Evolutionary conservation across 495 filamentous ascomycete genomes (phyloP).

Genomic region (Neurospora hispaniola): DNA sequence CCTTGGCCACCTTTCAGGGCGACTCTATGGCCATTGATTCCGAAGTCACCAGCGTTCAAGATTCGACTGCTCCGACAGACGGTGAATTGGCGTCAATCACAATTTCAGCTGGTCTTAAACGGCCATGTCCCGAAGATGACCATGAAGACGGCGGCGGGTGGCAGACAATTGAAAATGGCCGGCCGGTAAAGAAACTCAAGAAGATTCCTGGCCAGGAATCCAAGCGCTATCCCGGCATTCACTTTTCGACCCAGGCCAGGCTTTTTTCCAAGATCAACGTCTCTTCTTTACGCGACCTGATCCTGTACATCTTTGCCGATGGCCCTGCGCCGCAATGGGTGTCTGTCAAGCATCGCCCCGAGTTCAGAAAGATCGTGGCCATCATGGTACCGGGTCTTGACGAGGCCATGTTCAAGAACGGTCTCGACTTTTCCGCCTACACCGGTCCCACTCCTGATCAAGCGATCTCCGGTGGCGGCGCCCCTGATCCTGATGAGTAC

Average conservation of each 20-base stretch:
- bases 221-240: constrained; percentile 63
- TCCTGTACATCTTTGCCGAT: constrained; percentile 86
- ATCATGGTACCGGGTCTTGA: constrained; percentile 90
- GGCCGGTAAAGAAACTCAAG: constrained; percentile 44
- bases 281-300: constrained; percentile 64
- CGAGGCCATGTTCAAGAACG: constrained; percentile 75
- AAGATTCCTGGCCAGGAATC: constrained; percentile 42
- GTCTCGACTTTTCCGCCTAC: constrained; percentile 41
- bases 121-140: constrained; percentile 31
- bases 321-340: constrained; percentile 79
- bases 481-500: constrained; percentile 51
- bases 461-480: constrained; percentile 21
- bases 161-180: constrained; percentile 39
- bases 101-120: constrained; percentile 26
- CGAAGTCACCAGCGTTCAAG: not conserved
- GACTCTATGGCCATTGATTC: not conserved
- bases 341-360: constrained; percentile 59
- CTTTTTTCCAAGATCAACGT: constrained; percentile 68
- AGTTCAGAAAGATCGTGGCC: constrained; percentile 77
- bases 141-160: constrained; percentile 27
- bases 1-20: constrained; percentile 4
- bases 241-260: constrained; percentile 52
- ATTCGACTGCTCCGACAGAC: not conserved
- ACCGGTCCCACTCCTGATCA: constrained; percentile 23
- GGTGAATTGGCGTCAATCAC: constrained; percentile 6